Evolutionary conservation across 176 grass and related monocot species (phyloP), one percentile per base, ranked within the genome.

Genomic region (Zea mays): DNA sequence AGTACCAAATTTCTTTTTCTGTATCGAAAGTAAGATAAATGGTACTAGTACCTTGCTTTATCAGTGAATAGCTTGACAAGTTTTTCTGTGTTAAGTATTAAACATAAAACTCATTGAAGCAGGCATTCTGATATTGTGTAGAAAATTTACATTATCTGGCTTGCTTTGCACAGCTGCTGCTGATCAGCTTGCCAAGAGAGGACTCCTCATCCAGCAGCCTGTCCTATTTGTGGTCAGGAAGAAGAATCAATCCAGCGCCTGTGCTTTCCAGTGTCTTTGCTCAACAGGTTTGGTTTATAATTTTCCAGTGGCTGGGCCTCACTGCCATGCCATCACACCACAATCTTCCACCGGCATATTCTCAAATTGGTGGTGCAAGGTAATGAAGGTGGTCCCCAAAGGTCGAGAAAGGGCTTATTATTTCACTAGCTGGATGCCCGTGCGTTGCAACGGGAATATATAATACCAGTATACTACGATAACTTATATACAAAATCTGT

Each of bases 51-150:
- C 0, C 7, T 46, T 47, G 5, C 5, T 54, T 7, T 5, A 15
- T 64, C 43, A 68, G 36, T 71, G 38, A 70, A 70, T 84, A 64
- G 6, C 1, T 54, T 38, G 74, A 37, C 41, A 78, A 6, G 13
- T 82, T 19, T 38, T 63, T 34, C 13, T 34, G n/a, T 71, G 8
- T n/a, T 6, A 16, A 59, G n/a, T 84, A 2, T 36, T 27, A 16
- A 75, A 52, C 65, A 48, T 46, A 57, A 56, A 79, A 45, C 11
- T 10, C 40, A 71, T 34, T 4, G 0, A 46, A 44, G 20, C 38
- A 65, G 15, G 20, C 44, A 41, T 37, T 66, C 10, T 5, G 14
- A 54, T 84, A 6, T 71, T 78, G 46, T 44, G 52, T 5, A 71
- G 67, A 55, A 79, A 37, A 47, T 45, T 57, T 40, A 79, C 27